Evolutionary conservation across 306 rosid genomes (phyloP).

Genomic region (Acacia crassicarpa): DNA sequence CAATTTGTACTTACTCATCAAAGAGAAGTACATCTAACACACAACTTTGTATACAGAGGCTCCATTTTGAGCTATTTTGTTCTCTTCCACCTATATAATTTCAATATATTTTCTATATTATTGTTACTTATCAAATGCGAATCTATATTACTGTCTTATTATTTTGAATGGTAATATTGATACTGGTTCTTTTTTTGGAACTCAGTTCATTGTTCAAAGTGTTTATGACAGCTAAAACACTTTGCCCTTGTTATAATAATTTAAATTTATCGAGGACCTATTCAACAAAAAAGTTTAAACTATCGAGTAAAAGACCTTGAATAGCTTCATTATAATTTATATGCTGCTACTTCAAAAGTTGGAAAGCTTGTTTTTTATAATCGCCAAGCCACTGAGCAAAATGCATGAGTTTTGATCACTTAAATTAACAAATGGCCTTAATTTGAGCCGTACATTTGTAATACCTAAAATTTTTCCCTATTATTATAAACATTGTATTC

Average conservation of each 20-base stretch:
- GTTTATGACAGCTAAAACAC: not conserved
- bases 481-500: too few species aligned
- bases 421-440: too few species aligned
- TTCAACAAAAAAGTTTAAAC: not conserved
- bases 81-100: not conserved
- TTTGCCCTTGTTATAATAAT: not conserved
- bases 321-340: not conserved
- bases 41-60: not conserved
- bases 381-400: too few species aligned
- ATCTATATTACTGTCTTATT: not conserved
- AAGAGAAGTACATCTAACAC: constrained; percentile 68
- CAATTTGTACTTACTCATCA: constrained; percentile 91
- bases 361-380: too few species aligned
- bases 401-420: too few species aligned
- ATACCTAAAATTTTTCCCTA: too few species aligned
- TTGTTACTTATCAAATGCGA: not conserved
- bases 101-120: not conserved
- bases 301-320: not conserved
- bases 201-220: not conserved
- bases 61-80: not conserved
- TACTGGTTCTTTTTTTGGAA: not conserved
- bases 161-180: not conserved
- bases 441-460: too few species aligned
- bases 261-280: not conserved
- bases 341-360: too few species aligned